A percentile compares a stretch with the other conserved stretches of the same genome.
phyloP scores from a whole-genome alignment of 805 yeast species.

The Teunomyces lycoperdinae region DNA sequence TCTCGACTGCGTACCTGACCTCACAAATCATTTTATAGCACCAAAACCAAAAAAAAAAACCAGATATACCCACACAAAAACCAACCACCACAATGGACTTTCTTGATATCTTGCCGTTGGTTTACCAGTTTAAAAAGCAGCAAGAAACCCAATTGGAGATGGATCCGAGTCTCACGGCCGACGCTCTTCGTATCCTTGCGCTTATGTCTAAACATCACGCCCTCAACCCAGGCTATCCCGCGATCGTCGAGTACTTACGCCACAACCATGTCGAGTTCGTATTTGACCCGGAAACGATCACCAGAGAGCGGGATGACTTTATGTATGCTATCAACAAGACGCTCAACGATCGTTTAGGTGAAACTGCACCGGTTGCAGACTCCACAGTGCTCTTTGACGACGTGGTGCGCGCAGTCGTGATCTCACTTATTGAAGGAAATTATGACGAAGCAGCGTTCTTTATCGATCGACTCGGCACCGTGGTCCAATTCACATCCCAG shows the following conservation, averaged over 20 bases:
- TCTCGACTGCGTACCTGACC: conserved; percentile 64
- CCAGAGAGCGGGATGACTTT: conserved; percentile 1
- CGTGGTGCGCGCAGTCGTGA: conserved; percentile 8
- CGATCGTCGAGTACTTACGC: neutral
- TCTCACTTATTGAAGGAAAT: conserved; percentile 15
- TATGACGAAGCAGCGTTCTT: conserved; percentile 17
- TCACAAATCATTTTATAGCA: conserved; percentile 26
- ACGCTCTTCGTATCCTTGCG: neutral
- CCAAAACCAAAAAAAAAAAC: neutral
- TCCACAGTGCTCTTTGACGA: neutral
- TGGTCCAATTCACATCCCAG: conserved; percentile 23
- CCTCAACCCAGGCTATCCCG: neutral
- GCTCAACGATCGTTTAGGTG: neutral
- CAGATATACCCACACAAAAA: too few relatives aligned
- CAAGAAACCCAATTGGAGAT: neutral
- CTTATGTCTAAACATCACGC: neutral
- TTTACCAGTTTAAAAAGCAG: neutral
- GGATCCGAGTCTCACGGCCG: neutral
- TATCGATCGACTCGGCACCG: conserved; percentile 14
- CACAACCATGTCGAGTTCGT: neutral
- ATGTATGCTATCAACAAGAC: neutral
- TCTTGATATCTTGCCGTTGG: conserved; percentile 5
- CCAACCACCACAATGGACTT: neutral
- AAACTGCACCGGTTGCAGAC: neutral
- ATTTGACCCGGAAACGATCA: neutral